Percentiles rank a stretch among this genome's conserved stretches.
Conservation (phyloP, 139 green algal species). For the Picochlorum sp. region DNA sequence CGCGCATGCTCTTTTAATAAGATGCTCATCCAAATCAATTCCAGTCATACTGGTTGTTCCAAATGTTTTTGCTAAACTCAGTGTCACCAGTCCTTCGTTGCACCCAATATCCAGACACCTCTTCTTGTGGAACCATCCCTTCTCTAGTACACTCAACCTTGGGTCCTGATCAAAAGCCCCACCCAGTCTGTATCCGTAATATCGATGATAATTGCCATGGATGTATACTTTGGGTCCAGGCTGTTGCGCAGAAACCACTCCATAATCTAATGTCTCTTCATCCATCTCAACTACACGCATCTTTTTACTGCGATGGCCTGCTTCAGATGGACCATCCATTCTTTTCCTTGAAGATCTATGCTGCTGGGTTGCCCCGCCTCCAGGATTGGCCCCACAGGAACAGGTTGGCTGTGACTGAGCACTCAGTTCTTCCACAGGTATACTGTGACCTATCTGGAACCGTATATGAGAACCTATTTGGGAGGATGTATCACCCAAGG, state of each 20-base stretch:
- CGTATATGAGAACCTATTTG: no score
- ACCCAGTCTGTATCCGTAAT: conserved; percentile 71
- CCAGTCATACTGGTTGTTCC: conserved; percentile 47
- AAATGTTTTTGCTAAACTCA: conserved; percentile 56
- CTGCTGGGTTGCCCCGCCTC: no score
- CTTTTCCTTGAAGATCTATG: no score
- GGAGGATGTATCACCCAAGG: no score
- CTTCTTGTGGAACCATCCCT: conserved; percentile 60
- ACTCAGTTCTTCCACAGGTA: no score
- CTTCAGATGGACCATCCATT: no score
- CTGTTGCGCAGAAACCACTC: neutral
- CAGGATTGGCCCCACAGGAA: no score
- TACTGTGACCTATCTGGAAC: no score
- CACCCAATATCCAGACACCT: conserved; percentile 81
- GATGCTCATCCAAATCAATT: conserved; percentile 76
- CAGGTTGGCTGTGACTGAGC: no score
- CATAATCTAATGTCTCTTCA: neutral
- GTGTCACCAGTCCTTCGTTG: conserved; percentile 85
- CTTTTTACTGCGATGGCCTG: neutral
- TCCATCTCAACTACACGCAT: neutral
- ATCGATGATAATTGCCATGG: conserved; percentile 80
- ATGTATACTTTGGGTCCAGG: conserved; percentile 4
- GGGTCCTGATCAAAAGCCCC: conserved; percentile 37
- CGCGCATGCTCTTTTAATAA: conserved; percentile 54
- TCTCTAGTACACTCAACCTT: conserved; percentile 41